Percentiles rank a stretch among this genome's conserved stretches.
Evolutionary conservation across 2,329 filamentous ascomycete genomes (phyloP).

Genomic region (Fusarium verticillioides): DNA sequence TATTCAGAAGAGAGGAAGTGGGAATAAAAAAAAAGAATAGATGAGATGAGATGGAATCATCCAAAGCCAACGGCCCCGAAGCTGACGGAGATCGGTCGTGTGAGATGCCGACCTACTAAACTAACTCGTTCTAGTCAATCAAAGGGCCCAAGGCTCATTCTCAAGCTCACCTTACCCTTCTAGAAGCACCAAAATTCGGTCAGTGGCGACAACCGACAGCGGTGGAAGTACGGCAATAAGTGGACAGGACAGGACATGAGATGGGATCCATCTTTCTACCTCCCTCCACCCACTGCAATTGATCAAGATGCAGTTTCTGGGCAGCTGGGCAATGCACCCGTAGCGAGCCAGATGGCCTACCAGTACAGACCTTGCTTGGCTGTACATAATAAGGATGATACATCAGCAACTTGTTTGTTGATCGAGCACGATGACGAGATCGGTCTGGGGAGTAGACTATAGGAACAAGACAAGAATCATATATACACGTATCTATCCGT

Average conservation of each 20-base stretch:
- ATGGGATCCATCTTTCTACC: background rate
- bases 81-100: conserved; percentile 9
- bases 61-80: background rate
- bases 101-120: conserved; percentile 1
- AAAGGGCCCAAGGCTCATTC: background rate
- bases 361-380: background rate
- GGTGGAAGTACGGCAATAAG: conserved; percentile 27
- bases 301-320: conserved; percentile 1
- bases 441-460: background rate
- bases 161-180: conserved; percentile 19
- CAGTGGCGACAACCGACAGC: conserved; percentile 19
- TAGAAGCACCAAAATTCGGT: conserved; percentile 24
- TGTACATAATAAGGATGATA: conserved; percentile 22
- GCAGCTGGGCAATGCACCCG: background rate
- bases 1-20: background rate
- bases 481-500: background rate
- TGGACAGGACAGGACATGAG: background rate
- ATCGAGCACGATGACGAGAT: conserved; percentile 22
- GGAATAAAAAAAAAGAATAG: background rate
- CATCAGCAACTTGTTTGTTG: background rate
- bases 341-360: background rate
- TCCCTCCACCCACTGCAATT: background rate
- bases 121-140: background rate
- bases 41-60: conserved; percentile 12
- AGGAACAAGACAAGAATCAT: background rate